These are phyloP conservation scores for Hamigera avellanea DNA, from an alignment of 495 filamentous ascomycete species.

Conservation along the genomic window DNA sequence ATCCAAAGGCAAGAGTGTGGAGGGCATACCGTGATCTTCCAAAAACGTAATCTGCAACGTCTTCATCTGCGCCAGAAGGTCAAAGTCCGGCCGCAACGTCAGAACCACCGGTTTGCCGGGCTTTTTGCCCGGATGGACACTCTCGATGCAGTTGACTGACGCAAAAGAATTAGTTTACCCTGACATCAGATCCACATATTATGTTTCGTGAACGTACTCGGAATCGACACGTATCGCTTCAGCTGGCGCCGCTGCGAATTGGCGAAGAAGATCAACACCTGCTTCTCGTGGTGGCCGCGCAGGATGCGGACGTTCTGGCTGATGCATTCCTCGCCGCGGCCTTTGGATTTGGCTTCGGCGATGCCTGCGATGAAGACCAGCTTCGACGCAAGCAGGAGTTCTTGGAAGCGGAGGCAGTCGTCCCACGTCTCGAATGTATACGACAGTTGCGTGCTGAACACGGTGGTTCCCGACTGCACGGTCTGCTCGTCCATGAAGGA, in stretches of 20 bases:
- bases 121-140: conserved; percentile 29
- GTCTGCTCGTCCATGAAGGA: conserved; percentile 37
- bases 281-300: conserved; percentile 22
- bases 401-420: conserved; percentile 34
- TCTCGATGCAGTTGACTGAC: conserved; percentile 30
- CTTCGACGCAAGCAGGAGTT: conserved; percentile 28
- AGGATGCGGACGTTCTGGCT: conserved; percentile 37
- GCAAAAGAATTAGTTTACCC: neutral
- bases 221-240: conserved; percentile 35
- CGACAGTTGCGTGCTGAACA: conserved; percentile 32
- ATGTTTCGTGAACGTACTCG: conserved; percentile 23
- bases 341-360: conserved; percentile 36
- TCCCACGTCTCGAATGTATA: conserved; percentile 36
- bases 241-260: conserved; percentile 31
- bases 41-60: conserved; percentile 29
- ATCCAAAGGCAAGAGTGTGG: neutral
- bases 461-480: conserved; percentile 26
- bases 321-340: conserved; percentile 37
- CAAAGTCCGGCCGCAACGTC: conserved; percentile 32
- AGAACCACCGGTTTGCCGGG: conserved; percentile 26
- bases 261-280: conserved; percentile 31
- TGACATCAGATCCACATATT: neutral
- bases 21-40: conserved; percentile 28
- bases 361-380: conserved; percentile 32
- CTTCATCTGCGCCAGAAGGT: conserved; percentile 31